phyloP scores from a whole-genome alignment of 2,329 filamentous ascomycete species.

The Colletotrichum sp. region DNA sequence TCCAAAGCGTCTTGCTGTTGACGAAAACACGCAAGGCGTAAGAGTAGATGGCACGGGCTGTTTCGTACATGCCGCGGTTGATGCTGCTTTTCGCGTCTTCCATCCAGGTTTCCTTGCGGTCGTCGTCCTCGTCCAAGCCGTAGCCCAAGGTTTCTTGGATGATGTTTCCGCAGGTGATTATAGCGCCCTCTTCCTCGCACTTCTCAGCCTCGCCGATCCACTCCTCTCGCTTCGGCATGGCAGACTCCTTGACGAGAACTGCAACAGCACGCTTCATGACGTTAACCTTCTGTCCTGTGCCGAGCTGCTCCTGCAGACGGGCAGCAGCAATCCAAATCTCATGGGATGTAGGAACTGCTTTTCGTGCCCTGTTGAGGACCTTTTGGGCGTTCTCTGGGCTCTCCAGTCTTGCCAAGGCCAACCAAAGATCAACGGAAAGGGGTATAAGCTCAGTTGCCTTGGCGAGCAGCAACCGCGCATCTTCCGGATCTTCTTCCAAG shows the following conservation, averaged over 20 bases:
- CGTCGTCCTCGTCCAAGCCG: conserved; percentile 93
- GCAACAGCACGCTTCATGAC: conserved; percentile 96
- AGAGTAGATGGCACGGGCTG: conserved; percentile 90
- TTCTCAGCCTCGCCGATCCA: conserved; percentile 96
- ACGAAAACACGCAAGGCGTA: conserved; percentile 90
- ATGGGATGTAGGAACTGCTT: conserved; percentile 89
- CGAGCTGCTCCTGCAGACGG: conserved; percentile 85
- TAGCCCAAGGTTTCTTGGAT: conserved; percentile 92
- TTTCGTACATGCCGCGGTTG: conserved; percentile 82
- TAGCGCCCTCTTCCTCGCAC: conserved; percentile 89
- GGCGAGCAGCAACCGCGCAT: conserved; percentile 86
- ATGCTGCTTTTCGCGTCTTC: conserved; percentile 88
- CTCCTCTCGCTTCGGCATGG: conserved; percentile 96
- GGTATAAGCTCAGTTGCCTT: conserved; percentile 97
- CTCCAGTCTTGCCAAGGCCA: conserved; percentile 89
- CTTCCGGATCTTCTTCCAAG: conserved; percentile 85
- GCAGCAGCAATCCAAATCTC: conserved; percentile 98
- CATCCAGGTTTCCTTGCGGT: conserved; percentile 94
- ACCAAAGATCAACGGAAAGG: conserved; percentile 91
- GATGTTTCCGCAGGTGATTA: conserved; percentile 86
- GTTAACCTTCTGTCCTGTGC: conserved; percentile 79
- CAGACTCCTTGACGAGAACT: conserved; percentile 85
- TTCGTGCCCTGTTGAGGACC: conserved; percentile 93
- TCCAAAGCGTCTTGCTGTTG: conserved; percentile 87
- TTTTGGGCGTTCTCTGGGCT: conserved; percentile 91